Evolutionary conservation across 2,329 filamentous ascomycete species (phyloP).

Genomic region (Aciculosporium take): DNA sequence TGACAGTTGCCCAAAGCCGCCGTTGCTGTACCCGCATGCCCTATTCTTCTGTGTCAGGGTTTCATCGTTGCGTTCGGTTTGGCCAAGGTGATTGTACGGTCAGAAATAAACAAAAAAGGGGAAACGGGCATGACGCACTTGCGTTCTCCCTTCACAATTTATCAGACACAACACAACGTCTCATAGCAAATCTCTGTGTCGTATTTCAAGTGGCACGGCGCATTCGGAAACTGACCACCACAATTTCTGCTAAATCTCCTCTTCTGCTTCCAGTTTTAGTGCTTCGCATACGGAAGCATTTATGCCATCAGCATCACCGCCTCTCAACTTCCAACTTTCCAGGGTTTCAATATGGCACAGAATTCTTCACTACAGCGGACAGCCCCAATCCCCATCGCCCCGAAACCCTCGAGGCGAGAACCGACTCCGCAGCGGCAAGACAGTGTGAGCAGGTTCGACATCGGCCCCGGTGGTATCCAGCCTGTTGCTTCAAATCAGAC

Average conservation of each 20-base stretch:
- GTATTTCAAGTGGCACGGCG: neutral
- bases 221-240: neutral
- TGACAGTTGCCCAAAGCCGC: neutral
- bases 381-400: slow-evolving; percentile 52
- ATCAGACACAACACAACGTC: neutral
- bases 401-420: slow-evolving; percentile 36
- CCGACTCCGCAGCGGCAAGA: slow-evolving; percentile 30
- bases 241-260: neutral
- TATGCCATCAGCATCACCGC: neutral
- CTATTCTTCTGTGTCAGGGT: neutral
- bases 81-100: neutral
- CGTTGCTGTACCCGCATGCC: neutral
- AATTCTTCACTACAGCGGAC: slow-evolving; percentile 42
- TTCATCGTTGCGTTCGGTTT: slow-evolving; percentile 4
- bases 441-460: slow-evolving; percentile 32
- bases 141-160: neutral
- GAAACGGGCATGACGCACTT: neutral
- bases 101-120: neutral
- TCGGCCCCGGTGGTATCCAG: slow-evolving; percentile 35
- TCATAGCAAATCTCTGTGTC: neutral
- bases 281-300: neutral
- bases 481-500: slow-evolving; percentile 39
- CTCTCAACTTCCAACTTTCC: slow-evolving; percentile 10
- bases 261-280: neutral
- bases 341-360: slow-evolving; percentile 32